A percentile compares a stretch with the other conserved stretches of the same genome.
phyloP scores from a whole-genome alignment of 2,329 filamentous ascomycete species.

The Cladosporium phlei region DNA sequence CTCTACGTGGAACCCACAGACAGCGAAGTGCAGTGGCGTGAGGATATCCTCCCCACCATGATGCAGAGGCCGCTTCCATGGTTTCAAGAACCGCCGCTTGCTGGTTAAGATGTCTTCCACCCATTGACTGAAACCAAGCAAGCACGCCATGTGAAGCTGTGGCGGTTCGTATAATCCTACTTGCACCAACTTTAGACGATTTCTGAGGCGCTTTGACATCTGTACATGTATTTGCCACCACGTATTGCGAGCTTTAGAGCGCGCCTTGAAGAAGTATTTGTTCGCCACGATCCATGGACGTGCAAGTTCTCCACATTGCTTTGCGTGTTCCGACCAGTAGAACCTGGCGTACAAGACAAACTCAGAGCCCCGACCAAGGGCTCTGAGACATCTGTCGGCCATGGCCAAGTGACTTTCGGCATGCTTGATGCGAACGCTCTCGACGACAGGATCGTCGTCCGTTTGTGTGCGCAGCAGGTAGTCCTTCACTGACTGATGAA shows the following conservation, averaged over 20 bases:
- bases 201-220: too few relatives aligned
- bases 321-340: background rate
- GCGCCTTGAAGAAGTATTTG: background rate
- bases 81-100: too few relatives aligned
- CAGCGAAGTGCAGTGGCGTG: too few relatives aligned
- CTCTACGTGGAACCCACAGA: too few relatives aligned
- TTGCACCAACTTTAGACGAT: too few relatives aligned
- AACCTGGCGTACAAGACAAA: background rate
- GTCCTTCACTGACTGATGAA: background rate
- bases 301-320: background rate
- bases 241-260: too few relatives aligned
- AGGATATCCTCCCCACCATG: too few relatives aligned
- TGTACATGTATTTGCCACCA: background rate
- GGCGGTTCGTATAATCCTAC: too few relatives aligned
- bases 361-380: background rate
- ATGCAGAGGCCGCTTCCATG: too few relatives aligned
- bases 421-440: background rate
- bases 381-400: background rate
- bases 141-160: too few relatives aligned
- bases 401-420: background rate
- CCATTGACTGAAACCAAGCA: too few relatives aligned
- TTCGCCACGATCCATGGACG: background rate
- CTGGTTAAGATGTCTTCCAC: too few relatives aligned
- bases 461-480: background rate
- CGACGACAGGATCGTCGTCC: background rate